phyloP scores from a whole-genome alignment of 2,329 filamentous ascomycete genomes.

The Claviceps sp. region DNA sequence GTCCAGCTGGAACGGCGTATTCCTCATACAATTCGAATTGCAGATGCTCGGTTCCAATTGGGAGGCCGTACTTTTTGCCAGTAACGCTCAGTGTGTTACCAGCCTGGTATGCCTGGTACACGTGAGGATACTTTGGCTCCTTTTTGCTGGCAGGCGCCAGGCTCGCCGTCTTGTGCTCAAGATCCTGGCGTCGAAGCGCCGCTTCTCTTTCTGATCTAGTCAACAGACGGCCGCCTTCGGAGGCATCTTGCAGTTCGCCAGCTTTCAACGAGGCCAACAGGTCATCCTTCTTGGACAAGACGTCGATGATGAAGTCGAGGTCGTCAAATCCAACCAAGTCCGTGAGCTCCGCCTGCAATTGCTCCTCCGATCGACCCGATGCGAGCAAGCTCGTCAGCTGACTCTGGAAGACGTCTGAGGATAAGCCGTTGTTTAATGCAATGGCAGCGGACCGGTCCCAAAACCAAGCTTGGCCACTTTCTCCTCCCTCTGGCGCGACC shows the following conservation, averaged over 20 bases:
- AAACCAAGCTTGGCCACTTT: constrained; percentile 55
- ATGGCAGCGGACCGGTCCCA: constrained; percentile 52
- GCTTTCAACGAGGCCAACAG: constrained; percentile 39
- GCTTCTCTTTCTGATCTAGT: constrained; percentile 68
- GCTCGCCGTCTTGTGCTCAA: constrained; percentile 65
- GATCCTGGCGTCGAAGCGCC: constrained; percentile 60
- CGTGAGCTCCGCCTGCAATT: constrained; percentile 79
- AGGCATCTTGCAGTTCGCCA: constrained; percentile 18
- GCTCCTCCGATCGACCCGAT: constrained; percentile 59
- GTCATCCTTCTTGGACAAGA: constrained; percentile 65
- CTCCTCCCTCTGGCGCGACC: constrained; percentile 23
- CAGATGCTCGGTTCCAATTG: constrained; percentile 56
- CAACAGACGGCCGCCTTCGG: constrained; percentile 41
- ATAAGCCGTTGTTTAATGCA: constrained; percentile 52
- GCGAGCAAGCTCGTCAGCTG: constrained; percentile 65
- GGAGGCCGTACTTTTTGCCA: constrained; percentile 73
- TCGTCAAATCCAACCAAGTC: constrained; percentile 91
- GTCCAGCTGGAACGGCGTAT: constrained; percentile 70
- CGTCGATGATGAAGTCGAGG: constrained; percentile 79
- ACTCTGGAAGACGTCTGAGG: constrained; percentile 56
- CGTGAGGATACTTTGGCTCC: constrained; percentile 77
- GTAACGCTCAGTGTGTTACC: constrained; percentile 73
- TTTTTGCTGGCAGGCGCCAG: constrained; percentile 60
- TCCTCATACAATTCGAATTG: constrained; percentile 78
- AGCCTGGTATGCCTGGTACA: constrained; percentile 72